phyloP scores from a whole-genome alignment of 768 basidiomycete species.

The Mrakia blollopis region DNA sequence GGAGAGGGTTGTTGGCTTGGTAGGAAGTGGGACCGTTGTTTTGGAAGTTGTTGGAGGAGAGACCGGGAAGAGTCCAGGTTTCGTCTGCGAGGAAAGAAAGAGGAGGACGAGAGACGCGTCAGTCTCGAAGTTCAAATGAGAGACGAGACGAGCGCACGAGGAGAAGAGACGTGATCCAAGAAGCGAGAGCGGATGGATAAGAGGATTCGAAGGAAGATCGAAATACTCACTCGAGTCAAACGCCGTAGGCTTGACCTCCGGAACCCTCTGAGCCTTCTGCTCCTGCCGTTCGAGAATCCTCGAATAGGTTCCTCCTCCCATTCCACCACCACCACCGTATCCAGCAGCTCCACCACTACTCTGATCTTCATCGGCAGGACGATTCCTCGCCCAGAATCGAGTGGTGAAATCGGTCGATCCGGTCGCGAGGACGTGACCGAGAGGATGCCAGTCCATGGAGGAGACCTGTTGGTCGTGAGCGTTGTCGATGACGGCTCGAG shows the following conservation, averaged over 20 bases:
- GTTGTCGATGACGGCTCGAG: conserved; percentile 77
- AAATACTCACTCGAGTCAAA: conserved; percentile 8
- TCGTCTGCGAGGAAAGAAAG: not conserved
- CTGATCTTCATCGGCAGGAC: conserved; percentile 31
- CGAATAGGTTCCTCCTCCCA: conserved; percentile 31
- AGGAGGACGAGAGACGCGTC: not conserved
- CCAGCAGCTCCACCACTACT: conserved; percentile 28
- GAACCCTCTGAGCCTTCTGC: conserved; percentile 7
- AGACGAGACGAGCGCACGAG: not conserved
- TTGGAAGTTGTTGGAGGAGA: conserved; percentile 3
- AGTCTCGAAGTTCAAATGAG: not conserved
- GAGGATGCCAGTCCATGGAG: conserved; percentile 89
- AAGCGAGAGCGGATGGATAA: not conserved
- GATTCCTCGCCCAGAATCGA: conserved; percentile 70
- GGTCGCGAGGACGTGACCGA: conserved; percentile 87
- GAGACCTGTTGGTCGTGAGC: conserved; percentile 98
- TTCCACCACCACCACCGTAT: conserved; percentile 28
- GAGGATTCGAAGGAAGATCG: not conserved
- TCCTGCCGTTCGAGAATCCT: conserved; percentile 18
- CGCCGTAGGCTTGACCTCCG: conserved; percentile 11
- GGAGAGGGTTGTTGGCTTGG: conserved; percentile 19
- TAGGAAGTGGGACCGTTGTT: not conserved
- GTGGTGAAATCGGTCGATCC: conserved; percentile 99
- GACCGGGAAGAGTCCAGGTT: conserved; percentile 8
- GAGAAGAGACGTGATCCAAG: not conserved